Evolutionary conservation across 73 alveolate genomes (phyloP).

Genomic region (Uronychia binucleata): DNA sequence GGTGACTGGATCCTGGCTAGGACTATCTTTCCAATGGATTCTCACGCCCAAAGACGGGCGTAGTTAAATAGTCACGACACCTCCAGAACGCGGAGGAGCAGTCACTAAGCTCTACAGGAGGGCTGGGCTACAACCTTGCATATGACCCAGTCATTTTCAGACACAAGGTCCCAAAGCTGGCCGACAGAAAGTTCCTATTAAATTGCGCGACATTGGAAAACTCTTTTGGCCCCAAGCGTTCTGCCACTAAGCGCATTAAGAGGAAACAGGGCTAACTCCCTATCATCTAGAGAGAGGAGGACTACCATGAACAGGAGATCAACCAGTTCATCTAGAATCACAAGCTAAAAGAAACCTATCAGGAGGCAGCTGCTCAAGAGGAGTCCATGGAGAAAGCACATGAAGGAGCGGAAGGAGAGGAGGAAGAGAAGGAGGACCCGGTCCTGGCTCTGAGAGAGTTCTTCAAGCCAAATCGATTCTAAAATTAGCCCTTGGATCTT

Average conservation of each 20-base stretch:
- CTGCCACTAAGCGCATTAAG: conserved; percentile 1
- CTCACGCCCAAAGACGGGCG: too few relatives aligned
- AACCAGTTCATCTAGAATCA: not conserved
- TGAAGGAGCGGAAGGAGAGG: not conserved
- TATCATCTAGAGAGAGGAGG: not conserved
- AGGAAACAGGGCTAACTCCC: not conserved
- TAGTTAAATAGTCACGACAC: too few relatives aligned
- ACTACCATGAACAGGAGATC: not conserved
- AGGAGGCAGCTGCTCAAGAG: not conserved
- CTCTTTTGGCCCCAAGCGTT: conserved; percentile 16
- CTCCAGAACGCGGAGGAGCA: too few relatives aligned
- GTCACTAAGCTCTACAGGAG: too few relatives aligned
- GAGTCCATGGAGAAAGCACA: too few relatives aligned
- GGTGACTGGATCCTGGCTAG: too few relatives aligned
- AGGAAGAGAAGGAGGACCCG: not conserved
- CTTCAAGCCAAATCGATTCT: conserved; percentile 1
- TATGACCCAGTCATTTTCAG: conserved; percentile 47
- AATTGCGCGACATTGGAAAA: conserved; percentile 33
- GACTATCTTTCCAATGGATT: too few relatives aligned
- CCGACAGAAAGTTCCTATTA: conserved; percentile 34
- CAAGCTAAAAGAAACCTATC: not conserved
- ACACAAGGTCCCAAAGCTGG: conserved; percentile 41
- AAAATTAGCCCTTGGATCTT: not conserved
- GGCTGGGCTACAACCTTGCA: conserved; percentile 12
- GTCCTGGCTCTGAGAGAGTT: not conserved